phyloP scores from a whole-genome alignment of 2,329 filamentous ascomycete species.

The Apiospora phragmitis region DNA sequence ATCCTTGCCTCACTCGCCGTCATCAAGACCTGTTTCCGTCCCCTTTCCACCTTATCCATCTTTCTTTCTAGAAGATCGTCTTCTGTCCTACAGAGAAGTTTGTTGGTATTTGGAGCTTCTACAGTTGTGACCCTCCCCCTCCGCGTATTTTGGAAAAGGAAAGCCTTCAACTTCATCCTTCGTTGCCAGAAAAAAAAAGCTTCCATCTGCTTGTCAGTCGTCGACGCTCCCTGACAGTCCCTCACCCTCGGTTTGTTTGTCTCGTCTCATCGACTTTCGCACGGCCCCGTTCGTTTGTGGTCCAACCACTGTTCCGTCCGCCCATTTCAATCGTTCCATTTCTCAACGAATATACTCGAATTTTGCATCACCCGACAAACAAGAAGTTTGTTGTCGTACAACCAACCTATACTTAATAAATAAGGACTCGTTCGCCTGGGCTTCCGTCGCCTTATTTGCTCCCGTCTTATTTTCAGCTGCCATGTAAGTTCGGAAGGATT shows the following conservation, averaged over 20 bases:
- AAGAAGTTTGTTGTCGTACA: neutral
- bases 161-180: neutral
- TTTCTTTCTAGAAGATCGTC: slow-evolving; percentile 9
- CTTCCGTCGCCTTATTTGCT: neutral
- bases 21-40: neutral
- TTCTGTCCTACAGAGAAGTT: neutral
- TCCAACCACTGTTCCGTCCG: neutral
- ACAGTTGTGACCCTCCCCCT: neutral
- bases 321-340: slow-evolving; percentile 4
- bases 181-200: neutral
- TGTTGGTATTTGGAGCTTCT: slow-evolving; percentile 7
- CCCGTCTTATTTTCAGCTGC: neutral
- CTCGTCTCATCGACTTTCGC: neutral
- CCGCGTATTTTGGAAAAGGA: neutral
- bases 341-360: neutral
- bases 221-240: neutral
- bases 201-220: neutral
- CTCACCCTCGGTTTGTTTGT: neutral
- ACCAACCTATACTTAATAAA: neutral
- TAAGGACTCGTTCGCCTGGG: neutral
- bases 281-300: slow-evolving; percentile 7
- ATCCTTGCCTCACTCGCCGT: slow-evolving; percentile 11
- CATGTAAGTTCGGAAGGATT: slow-evolving; percentile 1
- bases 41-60: neutral
- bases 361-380: neutral